Base-by-base conservation (phyloP, 2,329 filamentous ascomycete genomes). In the Nothophoma quercina region DNA sequence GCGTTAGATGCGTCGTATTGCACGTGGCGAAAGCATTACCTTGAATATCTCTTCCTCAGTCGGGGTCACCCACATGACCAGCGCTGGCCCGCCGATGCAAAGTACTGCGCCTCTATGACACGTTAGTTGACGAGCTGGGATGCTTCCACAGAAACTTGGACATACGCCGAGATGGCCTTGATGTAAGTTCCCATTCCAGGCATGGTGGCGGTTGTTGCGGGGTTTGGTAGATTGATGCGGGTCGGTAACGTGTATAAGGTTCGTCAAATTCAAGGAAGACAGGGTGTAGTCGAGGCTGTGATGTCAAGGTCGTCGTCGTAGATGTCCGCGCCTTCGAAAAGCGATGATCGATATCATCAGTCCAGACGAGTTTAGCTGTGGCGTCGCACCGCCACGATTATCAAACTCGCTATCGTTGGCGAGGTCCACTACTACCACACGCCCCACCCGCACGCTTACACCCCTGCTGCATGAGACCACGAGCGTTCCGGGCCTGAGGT, bases 1-100 rank as follows among this genome's bases (percentile, higher is more conserved):
- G 35, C 19, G 26, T 54, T 46, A 58, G 36, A 39, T 40, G 23
- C 29, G 23, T 29, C 19, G 46, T 44, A 34, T 29, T 40, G 43
- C 59, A 62, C 43, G 58, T 62, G 63, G 60, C 51, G 32, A 50
- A 46, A 18, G 33, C 40, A 46, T 22, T 75, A 82, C 81, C 74
- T 84, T 82, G 81, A 96, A 92, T 33, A 99, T 83, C 78, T 98
- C 92, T 75, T 97, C 95, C 65, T 97, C 92, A 10, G 89, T 88
- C 2, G 95, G 95, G 36, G 84, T 84, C 38, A 96, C 78, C 74
- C 87, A 96, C 77, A 88, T 85, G 34, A 93, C 89, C 45, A 98
- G 79, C 13, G 89, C 88, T 19, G 95, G 95, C 3, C 95, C 95
- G 44, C 95, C 95, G 54, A 97, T 82, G 68, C 86, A 88, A 64